phyloP scores from a whole-genome alignment of 108 stramenopile species.

The Aureococcus anophagefferens region DNA sequence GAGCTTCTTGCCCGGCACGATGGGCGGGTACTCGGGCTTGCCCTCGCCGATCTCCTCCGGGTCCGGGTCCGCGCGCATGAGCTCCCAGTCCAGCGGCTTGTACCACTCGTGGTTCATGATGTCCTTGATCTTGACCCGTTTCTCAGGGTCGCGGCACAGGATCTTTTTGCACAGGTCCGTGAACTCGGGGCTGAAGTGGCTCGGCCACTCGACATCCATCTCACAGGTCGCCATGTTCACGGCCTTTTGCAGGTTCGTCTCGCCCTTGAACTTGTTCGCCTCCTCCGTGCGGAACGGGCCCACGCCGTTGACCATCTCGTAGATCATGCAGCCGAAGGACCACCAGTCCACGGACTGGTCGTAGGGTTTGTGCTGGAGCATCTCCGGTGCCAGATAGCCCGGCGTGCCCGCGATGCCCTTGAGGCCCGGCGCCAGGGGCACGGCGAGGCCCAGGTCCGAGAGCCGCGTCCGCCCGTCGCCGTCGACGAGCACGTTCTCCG shows the following conservation, averaged over 20 bases:
- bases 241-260: constrained; percentile 11
- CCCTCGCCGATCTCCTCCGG: not conserved
- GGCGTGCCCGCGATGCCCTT: constrained; percentile 33
- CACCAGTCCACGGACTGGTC: constrained; percentile 95
- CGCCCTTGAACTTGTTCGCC: constrained; percentile 24
- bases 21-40: not conserved
- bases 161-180: constrained; percentile 25
- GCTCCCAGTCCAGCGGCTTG: constrained; percentile 18
- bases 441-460: not conserved
- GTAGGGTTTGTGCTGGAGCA: constrained; percentile 73
- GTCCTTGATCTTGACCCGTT: constrained; percentile 25
- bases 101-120: constrained; percentile 34
- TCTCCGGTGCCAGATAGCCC: constrained; percentile 62
- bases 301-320: constrained; percentile 74
- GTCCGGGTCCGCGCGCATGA: not conserved
- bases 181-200: constrained; percentile 10
- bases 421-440: not conserved
- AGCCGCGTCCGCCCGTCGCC: not conserved
- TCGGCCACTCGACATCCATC: constrained; percentile 33
- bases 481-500: constrained; percentile 1
- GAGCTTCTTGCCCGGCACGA: not conserved
- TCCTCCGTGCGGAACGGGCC: constrained; percentile 55
- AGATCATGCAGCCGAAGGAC: constrained; percentile 84
- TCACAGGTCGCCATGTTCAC: constrained; percentile 36
- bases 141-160: constrained; percentile 22